Base-by-base conservation (phyloP, 495 filamentous ascomycete genomes). In the Trichoderma asperelloides region DNA sequence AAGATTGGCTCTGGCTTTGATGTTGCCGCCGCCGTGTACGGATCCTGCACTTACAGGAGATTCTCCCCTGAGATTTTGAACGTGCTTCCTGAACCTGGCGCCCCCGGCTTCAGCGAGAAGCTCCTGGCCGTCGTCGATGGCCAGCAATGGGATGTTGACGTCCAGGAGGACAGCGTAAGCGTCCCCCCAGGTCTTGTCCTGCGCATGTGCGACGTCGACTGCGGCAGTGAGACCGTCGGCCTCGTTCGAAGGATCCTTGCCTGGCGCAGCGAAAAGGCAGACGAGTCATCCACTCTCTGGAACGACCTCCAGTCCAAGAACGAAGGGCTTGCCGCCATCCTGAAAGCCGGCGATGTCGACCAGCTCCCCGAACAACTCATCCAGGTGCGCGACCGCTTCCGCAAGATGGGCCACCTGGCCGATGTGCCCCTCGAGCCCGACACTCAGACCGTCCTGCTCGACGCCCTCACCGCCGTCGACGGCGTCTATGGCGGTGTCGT, bases 1-100 rank as follows among this genome's bases (percentile, higher is more conserved):
- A 98, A 98, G 76, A 87, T 98, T 7, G 95, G 95, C 62, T 93
- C 90, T 2, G 95, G 95, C 33, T 98, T 98, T 72, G 95, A 98
- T 75, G 90, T 98, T n/a, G 96, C 94, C 0, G 86, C 89, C 43
- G 95, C 95, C 13, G 90, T 95, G 43, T 96, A 92, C 72, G 95
- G 95, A 16, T 91, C 90, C 23, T 96, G 92, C 72, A 78, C 90
- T 8, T 98, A 98, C 82, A 85, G 88, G 25, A 90, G 95, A 33
- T 98, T 98, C 80, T 94, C 91, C 0, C 92, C 95, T 0, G 79
- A 83, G 2, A 79, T 97, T 28, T 80, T 98, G 0, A 81, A 86
- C 55, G 76, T 73, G 1, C 74, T 93, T 12, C 88, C 87, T 30
- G 87, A 89, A 65, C 78, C 85, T 13, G 88, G 88, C 27, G 74